Evolutionary conservation across 257 asterid species (phyloP), one percentile per base, ranked within the genome.

Genomic region (Solanum pimpinellifolium): DNA sequence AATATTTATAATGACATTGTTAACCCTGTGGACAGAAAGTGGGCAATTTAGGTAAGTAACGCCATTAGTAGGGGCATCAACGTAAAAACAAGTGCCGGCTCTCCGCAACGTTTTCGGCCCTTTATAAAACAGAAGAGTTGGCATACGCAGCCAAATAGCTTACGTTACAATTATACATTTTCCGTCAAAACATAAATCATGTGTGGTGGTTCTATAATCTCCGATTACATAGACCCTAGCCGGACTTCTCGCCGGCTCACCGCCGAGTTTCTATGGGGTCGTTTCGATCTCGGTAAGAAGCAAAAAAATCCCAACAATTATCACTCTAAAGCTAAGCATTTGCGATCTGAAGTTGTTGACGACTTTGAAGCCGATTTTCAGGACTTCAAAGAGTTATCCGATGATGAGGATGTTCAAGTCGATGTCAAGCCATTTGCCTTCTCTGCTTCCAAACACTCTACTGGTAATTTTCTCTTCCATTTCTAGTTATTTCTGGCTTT

Each of bases 201-300:
- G 99, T 97, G 99, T 91, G 99, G 99, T 11, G 99, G 99, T 87
- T 94, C 99, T 21, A 93, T 95, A 44, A 95, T 96, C 46, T 92
- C 99, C 59, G 98, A 94, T 27, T 75, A 87, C 25, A 83, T 84
- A 65, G 88, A 90, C 86, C 96, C 96, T 84, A 91, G 82, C 93
- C 91, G 93, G 59, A 80, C 94, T 68, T 93, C 98, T 47, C 92
- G 94, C 76, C 91, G 94, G 87, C 92, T 97, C 42, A 97, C 98
- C 20, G 95, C 98, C 27, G 95, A 95, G 29, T 86, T 97, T 90
- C 94, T 97, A 0, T 97, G 99, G 99, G 99, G 97, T 31, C 85
- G 92, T 35, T 86, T 92, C 68, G 92, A 88, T 89, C 92, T 92
- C 77, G 33, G 16, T 49, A 90, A 84, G 70, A 87, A 91, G 89